Conservation (phyloP, 345 rosid species). For the Salix brachista region DNA sequence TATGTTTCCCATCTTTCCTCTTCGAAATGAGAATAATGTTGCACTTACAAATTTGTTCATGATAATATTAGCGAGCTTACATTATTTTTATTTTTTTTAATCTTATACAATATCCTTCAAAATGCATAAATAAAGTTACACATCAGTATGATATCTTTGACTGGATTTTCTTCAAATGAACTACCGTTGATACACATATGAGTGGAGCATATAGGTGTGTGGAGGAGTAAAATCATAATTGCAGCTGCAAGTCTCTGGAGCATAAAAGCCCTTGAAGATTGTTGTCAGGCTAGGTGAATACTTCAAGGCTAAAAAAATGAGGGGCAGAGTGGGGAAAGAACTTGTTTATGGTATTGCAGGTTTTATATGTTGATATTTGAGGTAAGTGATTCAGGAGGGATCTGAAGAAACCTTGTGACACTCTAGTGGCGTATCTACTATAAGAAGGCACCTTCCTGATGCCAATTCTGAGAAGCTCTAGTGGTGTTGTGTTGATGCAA, state of each 20-base stretch:
- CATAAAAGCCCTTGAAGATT: neutral
- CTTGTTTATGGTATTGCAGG: neutral
- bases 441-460: neutral
- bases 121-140: neutral
- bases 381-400: neutral
- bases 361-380: neutral
- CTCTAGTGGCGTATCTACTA: neutral
- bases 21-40: neutral
- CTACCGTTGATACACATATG: neutral
- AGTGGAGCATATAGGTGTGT: neutral
- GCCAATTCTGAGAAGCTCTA: constrained; percentile 1
- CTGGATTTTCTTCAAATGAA: neutral
- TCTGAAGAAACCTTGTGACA: neutral
- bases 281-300: neutral
- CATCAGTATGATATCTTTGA: neutral
- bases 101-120: neutral
- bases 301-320: neutral
- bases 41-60: neutral
- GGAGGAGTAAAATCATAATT: neutral
- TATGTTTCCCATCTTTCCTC: neutral
- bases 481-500: neutral
- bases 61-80: neutral
- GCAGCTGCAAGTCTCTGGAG: neutral
- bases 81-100: neutral
- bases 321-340: neutral